Base-by-base conservation (phyloP, 495 filamentous ascomycete species). In the Delitschia confertaspora region DNA sequence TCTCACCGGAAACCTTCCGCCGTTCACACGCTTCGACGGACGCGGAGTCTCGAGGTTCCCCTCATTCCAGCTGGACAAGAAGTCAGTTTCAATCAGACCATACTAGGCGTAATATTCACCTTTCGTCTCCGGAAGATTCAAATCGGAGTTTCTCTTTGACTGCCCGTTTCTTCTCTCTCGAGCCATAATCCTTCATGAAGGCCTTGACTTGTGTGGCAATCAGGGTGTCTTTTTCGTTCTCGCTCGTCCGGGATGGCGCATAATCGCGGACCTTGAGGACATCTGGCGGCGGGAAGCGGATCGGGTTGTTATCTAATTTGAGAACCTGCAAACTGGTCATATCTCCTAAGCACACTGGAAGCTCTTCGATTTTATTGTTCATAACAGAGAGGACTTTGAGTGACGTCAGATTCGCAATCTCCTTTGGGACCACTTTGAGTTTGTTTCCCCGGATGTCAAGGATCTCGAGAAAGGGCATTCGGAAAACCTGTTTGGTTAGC, bases 391-490 rank as follows among this genome's bases (percentile, higher is more conserved):
- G 40, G 19, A 71, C 69, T 55, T 69, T 71, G 7, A 73, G 59
- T 2, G 58, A 63, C 33, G 55, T 82, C 42, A 96, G 65, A 49
- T 78, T 86, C 45, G 73, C 77, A 32, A 95, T 82, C 42, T 85
- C 82, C 31, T 79, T 77, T 1, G 89, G 88, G 6, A 96, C 72
- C 9, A 74, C 66, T 22, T 70, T 74, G 34, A 96, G 75, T 56
- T 80, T 83, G 57, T 96, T 96, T 38, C 79, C 71, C 56, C 88
- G 87, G 11, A 96, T 68, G 66, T 96, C 89, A 33, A 96, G 72
- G 40, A 95, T 93, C 60, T 96, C 88, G 22, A 95, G 77, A 11
- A 85, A 79, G 13, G 80, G 78, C 41, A 96, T 69, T 56, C 85
- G 78, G 56, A 88, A 85, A 26, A 95, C 72, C 78, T 82, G 50